These are phyloP conservation scores for Alternaria sp. DNA, from an alignment of 2,329 filamentous ascomycete species.

Conservation along the genomic window DNA sequence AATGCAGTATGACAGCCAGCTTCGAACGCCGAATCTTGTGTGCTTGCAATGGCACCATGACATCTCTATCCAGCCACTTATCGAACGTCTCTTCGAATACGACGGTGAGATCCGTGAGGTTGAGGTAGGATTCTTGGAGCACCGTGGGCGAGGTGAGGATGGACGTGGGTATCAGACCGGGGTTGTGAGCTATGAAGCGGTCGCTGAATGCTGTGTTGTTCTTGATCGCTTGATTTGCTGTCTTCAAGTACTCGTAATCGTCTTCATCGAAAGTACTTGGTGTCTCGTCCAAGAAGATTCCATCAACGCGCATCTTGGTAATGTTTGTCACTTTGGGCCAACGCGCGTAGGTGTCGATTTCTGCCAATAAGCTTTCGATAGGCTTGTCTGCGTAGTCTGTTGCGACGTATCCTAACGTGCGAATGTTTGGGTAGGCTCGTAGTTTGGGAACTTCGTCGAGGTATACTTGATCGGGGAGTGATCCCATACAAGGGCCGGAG, in stretches of 20 bases:
- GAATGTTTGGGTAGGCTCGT: conserved; percentile 54
- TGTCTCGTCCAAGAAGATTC: conserved; percentile 62
- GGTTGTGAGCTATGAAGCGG: conserved; percentile 40
- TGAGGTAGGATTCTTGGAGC: conserved; percentile 34
- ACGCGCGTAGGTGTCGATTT: conserved; percentile 57
- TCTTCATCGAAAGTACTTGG: conserved; percentile 40
- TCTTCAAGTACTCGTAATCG: conserved; percentile 33
- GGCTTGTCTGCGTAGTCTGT: conserved; percentile 54
- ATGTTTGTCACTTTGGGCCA: conserved; percentile 52
- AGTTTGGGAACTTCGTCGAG: conserved; percentile 52
- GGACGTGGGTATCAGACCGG: conserved; percentile 26
- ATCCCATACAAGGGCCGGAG: conserved; percentile 44
- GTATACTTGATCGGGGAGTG: conserved; percentile 36
- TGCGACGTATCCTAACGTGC: conserved; percentile 60
- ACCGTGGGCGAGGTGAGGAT: conserved; percentile 24
- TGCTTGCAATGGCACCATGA: conserved; percentile 27
- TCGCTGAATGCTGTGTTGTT: conserved; percentile 31
- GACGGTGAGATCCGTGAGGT: conserved; percentile 41
- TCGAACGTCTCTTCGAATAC: conserved; percentile 42
- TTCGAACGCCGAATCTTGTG: conserved; percentile 27
- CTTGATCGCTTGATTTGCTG: conserved; percentile 25
- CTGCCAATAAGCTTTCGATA: conserved; percentile 39
- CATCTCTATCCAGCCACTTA: conserved; percentile 32
- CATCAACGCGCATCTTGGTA: conserved; percentile 52
- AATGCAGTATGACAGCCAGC: conserved; percentile 38